A percentile compares a stretch with the other conserved stretches of the same genome.
phyloP scores from a whole-genome alignment of 495 filamentous ascomycete species.

The Penicillium arizonense region DNA sequence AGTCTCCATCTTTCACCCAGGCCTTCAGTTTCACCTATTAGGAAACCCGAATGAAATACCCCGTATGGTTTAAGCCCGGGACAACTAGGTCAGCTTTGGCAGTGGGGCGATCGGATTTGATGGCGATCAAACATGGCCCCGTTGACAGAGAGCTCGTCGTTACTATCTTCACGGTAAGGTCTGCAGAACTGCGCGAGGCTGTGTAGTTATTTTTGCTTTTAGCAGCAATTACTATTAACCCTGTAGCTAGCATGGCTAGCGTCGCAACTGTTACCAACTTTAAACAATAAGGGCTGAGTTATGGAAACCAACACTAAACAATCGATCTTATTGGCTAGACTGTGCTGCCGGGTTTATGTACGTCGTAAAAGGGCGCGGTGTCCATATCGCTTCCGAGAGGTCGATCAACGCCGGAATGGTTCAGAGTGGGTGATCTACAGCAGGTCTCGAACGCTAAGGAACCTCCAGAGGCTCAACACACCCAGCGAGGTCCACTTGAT shows the following conservation, averaged over 20 bases:
- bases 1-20: neutral
- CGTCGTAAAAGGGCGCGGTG: neutral
- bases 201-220: slow-evolving; percentile 8
- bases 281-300: slow-evolving; percentile 1
- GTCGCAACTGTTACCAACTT: no score
- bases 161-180: neutral
- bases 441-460: neutral
- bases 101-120: slow-evolving; percentile 1
- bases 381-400: neutral
- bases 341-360: neutral
- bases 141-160: neutral
- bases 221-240: neutral
- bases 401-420: neutral
- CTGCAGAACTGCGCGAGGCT: neutral
- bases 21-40: neutral
- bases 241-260: neutral
- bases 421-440: neutral
- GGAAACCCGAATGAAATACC: neutral
- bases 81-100: neutral
- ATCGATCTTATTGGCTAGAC: neutral
- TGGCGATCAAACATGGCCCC: neutral
- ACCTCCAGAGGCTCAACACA: slow-evolving; percentile 4
- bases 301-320: neutral
- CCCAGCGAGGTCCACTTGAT: neutral
- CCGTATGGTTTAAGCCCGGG: no score